Conservation (phyloP, 2,329 filamentous ascomycete genomes). For the Clathrospora elynae region DNA sequence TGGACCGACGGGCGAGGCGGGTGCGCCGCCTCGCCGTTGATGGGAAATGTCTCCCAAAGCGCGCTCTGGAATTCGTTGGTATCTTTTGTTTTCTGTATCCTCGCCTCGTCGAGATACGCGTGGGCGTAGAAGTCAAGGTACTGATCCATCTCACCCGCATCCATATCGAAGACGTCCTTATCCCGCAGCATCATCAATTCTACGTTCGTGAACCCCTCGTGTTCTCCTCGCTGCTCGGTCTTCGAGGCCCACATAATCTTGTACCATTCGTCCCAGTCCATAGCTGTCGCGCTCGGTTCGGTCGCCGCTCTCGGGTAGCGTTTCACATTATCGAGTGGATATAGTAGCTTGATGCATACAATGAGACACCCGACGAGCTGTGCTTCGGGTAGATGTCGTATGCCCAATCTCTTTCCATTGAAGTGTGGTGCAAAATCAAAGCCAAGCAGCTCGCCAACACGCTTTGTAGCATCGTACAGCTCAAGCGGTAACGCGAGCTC, state of each 20-base stretch:
- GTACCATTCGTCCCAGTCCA: constrained; percentile 77
- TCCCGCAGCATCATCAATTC: constrained; percentile 62
- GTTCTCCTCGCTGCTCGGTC: constrained; percentile 6
- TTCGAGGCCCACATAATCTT: constrained; percentile 19
- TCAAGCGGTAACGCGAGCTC: constrained; percentile 77
- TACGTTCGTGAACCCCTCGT: constrained; percentile 43
- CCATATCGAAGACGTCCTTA: constrained; percentile 66
- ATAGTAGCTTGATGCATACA: constrained; percentile 77
- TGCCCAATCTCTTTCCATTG: constrained; percentile 21
- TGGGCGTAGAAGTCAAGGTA: constrained; percentile 79
- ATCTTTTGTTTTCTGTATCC: constrained; percentile 40
- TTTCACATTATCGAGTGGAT: constrained; percentile 69
- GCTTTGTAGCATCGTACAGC: constrained; percentile 63
- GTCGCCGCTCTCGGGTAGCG: constrained; percentile 57
- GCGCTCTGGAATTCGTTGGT: constrained; percentile 49
- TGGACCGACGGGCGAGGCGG: constrained; percentile 18
- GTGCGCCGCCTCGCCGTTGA: constrained; percentile 13
- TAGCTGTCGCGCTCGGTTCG: constrained; percentile 63
- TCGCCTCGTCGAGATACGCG: constrained; percentile 61
- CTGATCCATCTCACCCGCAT: constrained; percentile 66
- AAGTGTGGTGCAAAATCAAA: constrained; percentile 65
- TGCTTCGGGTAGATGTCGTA: constrained; percentile 65
- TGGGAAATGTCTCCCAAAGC: constrained; percentile 52
- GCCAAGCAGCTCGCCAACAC: constrained; percentile 58
- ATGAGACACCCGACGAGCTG: constrained; percentile 73